phyloP scores from a whole-genome alignment of 192 early-diverging fungal species.

The Backusella australiensis region DNA sequence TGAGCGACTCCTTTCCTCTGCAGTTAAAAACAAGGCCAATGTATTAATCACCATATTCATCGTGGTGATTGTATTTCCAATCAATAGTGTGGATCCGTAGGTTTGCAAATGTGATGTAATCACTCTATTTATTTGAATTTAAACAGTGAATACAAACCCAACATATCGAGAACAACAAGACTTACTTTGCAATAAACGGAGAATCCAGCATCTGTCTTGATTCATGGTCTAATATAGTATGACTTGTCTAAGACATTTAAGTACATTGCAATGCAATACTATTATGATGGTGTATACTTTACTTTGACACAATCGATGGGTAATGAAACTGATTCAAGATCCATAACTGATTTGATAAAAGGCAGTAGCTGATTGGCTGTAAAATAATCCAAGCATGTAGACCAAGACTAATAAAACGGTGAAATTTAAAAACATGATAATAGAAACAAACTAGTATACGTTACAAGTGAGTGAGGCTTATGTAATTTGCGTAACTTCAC shows the following conservation, averaged over 20 bases:
- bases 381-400: constrained; percentile 43
- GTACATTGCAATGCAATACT: too few species aligned
- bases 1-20: constrained; percentile 48
- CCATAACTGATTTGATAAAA: constrained; percentile 51
- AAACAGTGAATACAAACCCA: background rate
- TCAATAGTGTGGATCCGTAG: constrained; percentile 44
- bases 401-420: constrained; percentile 19
- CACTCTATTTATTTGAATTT: constrained; percentile 25
- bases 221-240: constrained; percentile 49
- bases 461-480: constrained; percentile 30
- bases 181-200: constrained; percentile 21
- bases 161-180: too few species aligned
- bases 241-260: constrained; percentile 38
- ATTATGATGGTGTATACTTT: background rate
- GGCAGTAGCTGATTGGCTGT: constrained; percentile 40
- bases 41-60: constrained; percentile 62
- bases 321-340: constrained; percentile 50
- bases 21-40: constrained; percentile 44
- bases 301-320: constrained; percentile 51
- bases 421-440: background rate
- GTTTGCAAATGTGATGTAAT: constrained; percentile 55
- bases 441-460: background rate
- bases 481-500: constrained; percentile 34
- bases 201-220: constrained; percentile 27
- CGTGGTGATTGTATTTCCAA: constrained; percentile 48